Conservation (phyloP, 2,329 filamentous ascomycete species). For the Lecanicillium sp. region DNA sequence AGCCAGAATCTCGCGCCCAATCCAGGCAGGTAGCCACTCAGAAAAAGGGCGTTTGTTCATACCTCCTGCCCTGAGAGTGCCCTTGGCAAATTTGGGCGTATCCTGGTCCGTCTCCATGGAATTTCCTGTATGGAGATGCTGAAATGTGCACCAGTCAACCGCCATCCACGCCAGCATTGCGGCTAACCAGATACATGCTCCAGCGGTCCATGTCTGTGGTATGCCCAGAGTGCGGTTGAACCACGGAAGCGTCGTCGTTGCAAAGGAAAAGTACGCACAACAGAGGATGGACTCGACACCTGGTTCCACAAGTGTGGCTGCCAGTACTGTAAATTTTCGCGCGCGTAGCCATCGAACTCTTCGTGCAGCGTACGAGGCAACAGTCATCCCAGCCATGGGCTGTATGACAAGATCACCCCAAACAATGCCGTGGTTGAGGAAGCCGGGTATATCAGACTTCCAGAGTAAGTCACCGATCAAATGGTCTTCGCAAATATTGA, state of each 20-base stretch:
- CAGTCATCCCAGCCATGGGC: slow-evolving; percentile 76
- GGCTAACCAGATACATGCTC: slow-evolving; percentile 58
- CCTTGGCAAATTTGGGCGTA: slow-evolving; percentile 67
- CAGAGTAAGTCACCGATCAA: slow-evolving; percentile 89
- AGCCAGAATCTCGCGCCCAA: slow-evolving; percentile 75
- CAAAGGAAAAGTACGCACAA: slow-evolving; percentile 73
- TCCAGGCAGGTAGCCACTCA: slow-evolving; percentile 76
- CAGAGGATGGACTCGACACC: slow-evolving; percentile 86
- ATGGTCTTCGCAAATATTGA: slow-evolving; percentile 97
- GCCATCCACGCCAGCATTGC: slow-evolving; percentile 66
- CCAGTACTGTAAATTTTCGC: slow-evolving; percentile 85
- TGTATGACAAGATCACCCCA: slow-evolving; percentile 86
- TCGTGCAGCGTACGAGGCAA: slow-evolving; percentile 70
- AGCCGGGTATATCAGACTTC: slow-evolving; percentile 59
- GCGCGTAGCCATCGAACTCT: slow-evolving; percentile 88
- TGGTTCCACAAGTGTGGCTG: slow-evolving; percentile 86
- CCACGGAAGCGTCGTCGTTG: slow-evolving; percentile 65
- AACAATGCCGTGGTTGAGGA: slow-evolving; percentile 75
- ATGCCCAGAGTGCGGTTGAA: slow-evolving; percentile 48
- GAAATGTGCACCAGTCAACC: slow-evolving; percentile 68
- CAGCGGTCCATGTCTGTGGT: slow-evolving; percentile 61
- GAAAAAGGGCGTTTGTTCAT: slow-evolving; percentile 50
- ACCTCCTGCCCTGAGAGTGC: slow-evolving; percentile 30
- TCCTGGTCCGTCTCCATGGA: slow-evolving; percentile 65
- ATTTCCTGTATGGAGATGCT: slow-evolving; percentile 64